Percentiles rank a stretch among this genome's conserved stretches.
phyloP scores from a whole-genome alignment of 345 rosid species.

The Euclidium syriacum region DNA sequence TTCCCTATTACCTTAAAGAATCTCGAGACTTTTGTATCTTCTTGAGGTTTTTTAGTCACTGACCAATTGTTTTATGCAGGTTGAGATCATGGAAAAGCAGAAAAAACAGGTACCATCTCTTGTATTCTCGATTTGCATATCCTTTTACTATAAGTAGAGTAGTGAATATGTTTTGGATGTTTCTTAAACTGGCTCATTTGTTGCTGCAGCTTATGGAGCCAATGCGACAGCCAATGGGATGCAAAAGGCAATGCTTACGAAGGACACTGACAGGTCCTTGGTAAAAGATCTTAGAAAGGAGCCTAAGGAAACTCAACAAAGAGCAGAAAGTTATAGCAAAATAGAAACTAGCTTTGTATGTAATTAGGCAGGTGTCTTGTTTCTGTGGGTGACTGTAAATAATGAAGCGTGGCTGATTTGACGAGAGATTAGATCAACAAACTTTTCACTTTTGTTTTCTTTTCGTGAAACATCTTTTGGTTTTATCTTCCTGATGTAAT shows the following conservation, averaged over 20 bases:
- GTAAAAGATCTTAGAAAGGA: constrained; percentile 40
- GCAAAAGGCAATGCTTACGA: constrained; percentile 67
- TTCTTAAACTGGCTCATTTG: not conserved
- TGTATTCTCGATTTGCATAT: not conserved
- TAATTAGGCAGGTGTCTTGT: constrained; percentile 31
- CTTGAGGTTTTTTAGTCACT: not conserved
- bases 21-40: not conserved
- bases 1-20: not conserved
- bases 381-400: constrained; percentile 41
- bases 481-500: constrained; percentile 21
- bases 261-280: constrained; percentile 89
- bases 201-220: constrained; percentile 44
- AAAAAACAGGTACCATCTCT: constrained; percentile 46
- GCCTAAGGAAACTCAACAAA: constrained; percentile 6
- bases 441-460: constrained; percentile 6
- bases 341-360: constrained; percentile 37
- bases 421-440: constrained; percentile 16
- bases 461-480: constrained; percentile 18
- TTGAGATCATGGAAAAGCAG: constrained; percentile 46
- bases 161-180: not conserved
- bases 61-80: constrained; percentile 43
- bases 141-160: not conserved
- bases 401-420: constrained; percentile 32
- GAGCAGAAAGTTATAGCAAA: constrained; percentile 17
- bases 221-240: constrained; percentile 46